phyloP scores from a whole-genome alignment of 805 yeast genomes.

The Cyberlindnera xishuangbannaensis region DNA sequence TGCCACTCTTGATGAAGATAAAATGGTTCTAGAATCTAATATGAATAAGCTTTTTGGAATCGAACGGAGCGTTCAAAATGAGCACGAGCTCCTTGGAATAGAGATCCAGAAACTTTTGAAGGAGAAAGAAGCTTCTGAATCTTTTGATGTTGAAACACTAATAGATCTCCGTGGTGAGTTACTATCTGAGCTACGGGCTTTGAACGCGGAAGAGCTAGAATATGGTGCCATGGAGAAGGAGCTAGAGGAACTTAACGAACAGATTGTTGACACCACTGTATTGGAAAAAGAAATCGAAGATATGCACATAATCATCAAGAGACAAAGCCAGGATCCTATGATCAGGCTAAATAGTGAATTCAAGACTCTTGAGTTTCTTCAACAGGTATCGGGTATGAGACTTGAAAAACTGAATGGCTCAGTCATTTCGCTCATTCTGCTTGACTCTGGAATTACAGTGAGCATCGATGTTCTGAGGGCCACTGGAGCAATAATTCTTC shows the following conservation, averaged over 20 bases:
- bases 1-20: constrained; percentile 11
- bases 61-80: constrained; percentile 3
- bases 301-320: constrained; percentile 11
- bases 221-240: constrained; percentile 6
- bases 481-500: constrained; percentile 1
- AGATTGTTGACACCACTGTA: constrained; percentile 13
- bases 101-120: constrained; percentile 3
- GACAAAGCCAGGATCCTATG: constrained; percentile 20
- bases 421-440: constrained; percentile 4
- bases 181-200: constrained; percentile 3
- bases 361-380: constrained; percentile 9
- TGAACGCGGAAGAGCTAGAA: constrained; percentile 6
- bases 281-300: constrained; percentile 16
- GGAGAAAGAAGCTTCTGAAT: constrained; percentile 10
- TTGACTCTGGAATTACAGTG: constrained; percentile 8
- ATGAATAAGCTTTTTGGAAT: constrained; percentile 5
- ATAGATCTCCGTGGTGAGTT: constrained; percentile 10
- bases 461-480: constrained; percentile 8
- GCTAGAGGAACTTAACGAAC: constrained; percentile 4
- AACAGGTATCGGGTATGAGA: constrained; percentile 12
- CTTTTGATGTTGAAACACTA: constrained; percentile 14
- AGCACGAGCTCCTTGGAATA: background rate
- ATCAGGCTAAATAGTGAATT: constrained; percentile 10
- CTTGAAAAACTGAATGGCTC: constrained; percentile 12
- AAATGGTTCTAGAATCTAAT: background rate